A percentile compares a stretch with the other conserved stretches of the same genome.
These are phyloP conservation scores for Suillus decipiens DNA, from an alignment of 768 basidiomycete species.

Conservation along the genomic window DNA sequence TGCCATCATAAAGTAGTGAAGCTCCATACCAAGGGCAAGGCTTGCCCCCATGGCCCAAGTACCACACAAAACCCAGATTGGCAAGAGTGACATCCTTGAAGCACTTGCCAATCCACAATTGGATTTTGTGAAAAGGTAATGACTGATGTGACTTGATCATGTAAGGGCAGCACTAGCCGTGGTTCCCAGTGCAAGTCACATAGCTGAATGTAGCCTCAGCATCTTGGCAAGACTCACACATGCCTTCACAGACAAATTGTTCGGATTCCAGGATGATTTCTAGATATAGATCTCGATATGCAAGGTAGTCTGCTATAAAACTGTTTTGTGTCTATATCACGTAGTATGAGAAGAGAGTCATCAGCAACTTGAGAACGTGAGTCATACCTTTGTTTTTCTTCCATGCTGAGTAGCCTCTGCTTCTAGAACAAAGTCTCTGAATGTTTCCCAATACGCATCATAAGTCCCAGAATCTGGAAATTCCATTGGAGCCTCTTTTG, in stretches of 20 bases:
- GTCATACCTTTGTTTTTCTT: not conserved
- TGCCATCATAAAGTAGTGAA: not conserved
- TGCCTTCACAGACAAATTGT: not conserved
- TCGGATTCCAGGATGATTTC: constrained; percentile 3
- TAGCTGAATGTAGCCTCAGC: constrained; percentile 7
- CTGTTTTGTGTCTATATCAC: constrained; percentile 9
- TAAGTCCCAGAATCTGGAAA: not conserved
- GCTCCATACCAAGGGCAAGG: constrained; percentile 16
- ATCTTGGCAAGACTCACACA: not conserved
- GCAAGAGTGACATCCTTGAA: constrained; percentile 18
- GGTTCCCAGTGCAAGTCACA: constrained; percentile 4
- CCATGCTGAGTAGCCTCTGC: not conserved
- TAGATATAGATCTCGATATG: constrained; percentile 2
- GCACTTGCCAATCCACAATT: constrained; percentile 21
- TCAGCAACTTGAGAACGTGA: no score
- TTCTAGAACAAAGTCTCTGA: not conserved
- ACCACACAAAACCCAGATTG: constrained; percentile 19
- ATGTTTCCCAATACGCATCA: not conserved
- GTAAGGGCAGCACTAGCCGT: constrained; percentile 5
- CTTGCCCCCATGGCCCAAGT: constrained; percentile 22
- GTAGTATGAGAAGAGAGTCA: not conserved
- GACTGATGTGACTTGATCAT: not conserved
- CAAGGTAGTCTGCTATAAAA: constrained; percentile 8
- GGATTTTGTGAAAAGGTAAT: constrained; percentile 18
- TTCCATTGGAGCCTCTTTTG: not conserved